Evolutionary conservation across 331 rosid species (phyloP).

Genomic region (Malus hybrid): DNA sequence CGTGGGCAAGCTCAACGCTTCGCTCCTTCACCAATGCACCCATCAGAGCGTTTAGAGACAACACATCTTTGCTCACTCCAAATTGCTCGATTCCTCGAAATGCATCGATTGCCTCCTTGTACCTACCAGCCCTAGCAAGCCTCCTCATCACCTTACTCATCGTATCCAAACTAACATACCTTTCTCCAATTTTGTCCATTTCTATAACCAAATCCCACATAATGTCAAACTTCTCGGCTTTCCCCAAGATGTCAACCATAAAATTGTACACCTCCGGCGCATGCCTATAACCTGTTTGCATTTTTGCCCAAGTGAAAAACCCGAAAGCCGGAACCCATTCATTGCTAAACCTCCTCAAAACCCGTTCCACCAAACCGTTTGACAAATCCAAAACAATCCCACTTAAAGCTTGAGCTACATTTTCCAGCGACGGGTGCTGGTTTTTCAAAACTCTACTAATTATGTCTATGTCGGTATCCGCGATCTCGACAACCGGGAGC

Average conservation of each 20-base stretch:
- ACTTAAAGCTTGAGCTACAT: slow-evolving; percentile 40
- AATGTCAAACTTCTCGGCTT: slow-evolving; percentile 26
- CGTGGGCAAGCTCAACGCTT: slow-evolving; percentile 55
- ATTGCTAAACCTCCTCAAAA: slow-evolving; percentile 54
- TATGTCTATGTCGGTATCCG: slow-evolving; percentile 24
- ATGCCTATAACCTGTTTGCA: slow-evolving; percentile 59
- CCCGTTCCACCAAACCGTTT: slow-evolving; percentile 29
- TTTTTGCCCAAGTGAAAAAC: slow-evolving; percentile 66
- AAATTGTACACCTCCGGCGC: slow-evolving; percentile 33
- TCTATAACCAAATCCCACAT: slow-evolving; percentile 69
- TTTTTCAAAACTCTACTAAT: slow-evolving; percentile 41
- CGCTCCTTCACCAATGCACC: slow-evolving; percentile 61
- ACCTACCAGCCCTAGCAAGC: slow-evolving; percentile 37
- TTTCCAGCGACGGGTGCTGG: slow-evolving; percentile 36
- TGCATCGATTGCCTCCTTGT: slow-evolving; percentile 50
- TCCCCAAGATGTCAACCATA: slow-evolving; percentile 71
- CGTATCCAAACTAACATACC: slow-evolving; percentile 42
- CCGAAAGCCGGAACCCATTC: slow-evolving; percentile 68
- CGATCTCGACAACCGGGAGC: not conserved
- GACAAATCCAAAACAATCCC: slow-evolving; percentile 28
- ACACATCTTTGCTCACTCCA: slow-evolving; percentile 38
- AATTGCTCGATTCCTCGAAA: slow-evolving; percentile 38
- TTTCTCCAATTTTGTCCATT: slow-evolving; percentile 40
- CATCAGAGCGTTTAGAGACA: slow-evolving; percentile 42
- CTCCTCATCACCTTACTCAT: slow-evolving; percentile 59